Base-by-base conservation (phyloP, 495 filamentous ascomycete genomes). In the Penicillium macrosclerotiorum region DNA sequence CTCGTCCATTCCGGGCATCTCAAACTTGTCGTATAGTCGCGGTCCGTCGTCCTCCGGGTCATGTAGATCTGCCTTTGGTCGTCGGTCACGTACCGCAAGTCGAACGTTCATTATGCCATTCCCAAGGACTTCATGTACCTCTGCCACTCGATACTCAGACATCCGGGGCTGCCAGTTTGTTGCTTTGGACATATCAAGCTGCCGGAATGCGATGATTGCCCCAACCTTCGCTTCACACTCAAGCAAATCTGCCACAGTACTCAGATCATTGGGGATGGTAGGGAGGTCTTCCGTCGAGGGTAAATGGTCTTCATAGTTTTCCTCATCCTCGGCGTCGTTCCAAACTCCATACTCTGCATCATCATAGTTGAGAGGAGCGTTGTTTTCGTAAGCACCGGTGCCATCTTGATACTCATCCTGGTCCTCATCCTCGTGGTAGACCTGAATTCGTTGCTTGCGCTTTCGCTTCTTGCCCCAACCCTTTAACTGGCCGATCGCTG, bases 121-220 rank as follows among this genome's bases (percentile, higher is more conserved):
- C 14, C 71, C 73, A 24, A 62, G 48, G 9, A 73, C 67, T 3
- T 78, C 78, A 12, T 77, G 62, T 12, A 95, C 69, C 19, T 82
- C 66, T 3, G 85, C 89, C 0, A 86, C 86, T 11, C 81, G 72
- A 54, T 82, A 84, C 2, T 74, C 76, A 2, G 80, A 81, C 30
- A 94, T 69, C 42, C 74, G 76, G 1, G 92, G 92, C 42, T 88
- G 77, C 85, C 89, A 95, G 19, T 80, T 85, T 7, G 84, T 89
- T 9, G 73, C 80, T 44, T 80, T 82, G 23, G 86, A 89, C 57
- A 90, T 77, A 20, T 82, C 75, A 42, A 88, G 73, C 43, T 88
- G 78, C 53, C 85, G 88, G 78, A 88, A 98, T 2, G 85, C 83
- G 49, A 98, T 81, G 26, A 91, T 72, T 60, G 85, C 81, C 8